phyloP scores from a whole-genome alignment of 192 early-diverging fungal species.

The Umbelopsis isabellina region DNA sequence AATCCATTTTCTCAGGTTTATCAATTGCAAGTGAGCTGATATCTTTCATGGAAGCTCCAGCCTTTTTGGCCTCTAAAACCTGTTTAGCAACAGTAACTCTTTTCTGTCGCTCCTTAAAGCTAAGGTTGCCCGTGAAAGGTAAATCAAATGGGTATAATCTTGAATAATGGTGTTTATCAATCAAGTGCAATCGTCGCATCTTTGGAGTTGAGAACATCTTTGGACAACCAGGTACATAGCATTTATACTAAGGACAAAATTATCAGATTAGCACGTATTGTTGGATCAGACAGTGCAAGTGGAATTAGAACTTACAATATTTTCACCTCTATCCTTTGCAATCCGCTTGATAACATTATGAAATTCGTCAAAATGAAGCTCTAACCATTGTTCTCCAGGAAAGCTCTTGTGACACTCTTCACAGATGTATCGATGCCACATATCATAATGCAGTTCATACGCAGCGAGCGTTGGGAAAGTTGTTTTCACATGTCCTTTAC shows the following conservation, averaged over 20 bases:
- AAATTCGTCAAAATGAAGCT: constrained; percentile 51
- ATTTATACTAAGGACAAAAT: constrained; percentile 43
- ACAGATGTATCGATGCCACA: constrained; percentile 52
- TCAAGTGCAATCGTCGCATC: constrained; percentile 50
- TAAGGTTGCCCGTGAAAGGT: constrained; percentile 42
- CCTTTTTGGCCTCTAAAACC: neutral
- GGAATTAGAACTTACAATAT: constrained; percentile 41
- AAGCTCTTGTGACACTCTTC: constrained; percentile 49
- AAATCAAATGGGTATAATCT: constrained; percentile 53
- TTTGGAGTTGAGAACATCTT: constrained; percentile 39
- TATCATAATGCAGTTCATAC: constrained; percentile 58
- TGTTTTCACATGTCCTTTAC: constrained; percentile 6
- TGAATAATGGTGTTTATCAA: constrained; percentile 59
- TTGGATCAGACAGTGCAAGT: neutral
- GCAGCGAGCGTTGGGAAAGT: constrained; percentile 39
- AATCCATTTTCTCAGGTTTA: neutral
- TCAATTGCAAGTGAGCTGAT: neutral
- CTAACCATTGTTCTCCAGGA: constrained; percentile 49
- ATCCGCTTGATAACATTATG: constrained; percentile 53
- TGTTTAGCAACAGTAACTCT: constrained; percentile 24
- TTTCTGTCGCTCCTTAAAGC: constrained; percentile 30
- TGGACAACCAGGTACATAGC: constrained; percentile 54
- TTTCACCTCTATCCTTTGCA: constrained; percentile 51
- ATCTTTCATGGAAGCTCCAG: neutral
- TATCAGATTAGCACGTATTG: neutral